Conservation (phyloP, 306 rosid genomes). For the Citrullus mucosospermus region DNA sequence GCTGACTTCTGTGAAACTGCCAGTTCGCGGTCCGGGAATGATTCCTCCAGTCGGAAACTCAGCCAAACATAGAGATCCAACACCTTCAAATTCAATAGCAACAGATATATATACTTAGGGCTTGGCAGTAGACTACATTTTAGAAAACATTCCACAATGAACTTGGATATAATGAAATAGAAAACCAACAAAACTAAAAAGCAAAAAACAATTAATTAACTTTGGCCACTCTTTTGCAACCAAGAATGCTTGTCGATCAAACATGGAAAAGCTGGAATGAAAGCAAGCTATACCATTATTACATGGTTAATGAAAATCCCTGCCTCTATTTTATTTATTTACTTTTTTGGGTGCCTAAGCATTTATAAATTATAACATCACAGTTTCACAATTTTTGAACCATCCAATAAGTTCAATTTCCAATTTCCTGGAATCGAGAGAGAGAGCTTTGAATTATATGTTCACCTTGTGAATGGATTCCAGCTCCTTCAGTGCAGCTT, state of each 20-base stretch:
- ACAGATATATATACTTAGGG: neutral
- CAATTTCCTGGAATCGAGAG: neutral
- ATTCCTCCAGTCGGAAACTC: conserved; percentile 77
- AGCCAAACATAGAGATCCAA: conserved; percentile 93
- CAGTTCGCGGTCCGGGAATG: conserved; percentile 75
- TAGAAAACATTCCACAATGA: neutral
- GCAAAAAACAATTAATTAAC: neutral
- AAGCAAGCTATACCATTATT: neutral
- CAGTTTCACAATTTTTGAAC: neutral
- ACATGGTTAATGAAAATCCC: neutral
- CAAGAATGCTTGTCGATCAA: neutral
- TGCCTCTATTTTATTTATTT: neutral
- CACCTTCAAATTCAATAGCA: conserved; percentile 49
- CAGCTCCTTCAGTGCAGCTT: conserved; percentile 63
- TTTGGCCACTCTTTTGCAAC: neutral
- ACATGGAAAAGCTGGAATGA: neutral
- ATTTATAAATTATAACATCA: neutral
- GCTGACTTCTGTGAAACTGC: conserved; percentile 69
- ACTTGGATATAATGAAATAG: neutral
- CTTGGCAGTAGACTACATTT: neutral
- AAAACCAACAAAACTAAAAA: neutral
- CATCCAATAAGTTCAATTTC: neutral
- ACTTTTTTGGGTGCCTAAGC: neutral
- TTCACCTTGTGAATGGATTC: conserved; percentile 93
- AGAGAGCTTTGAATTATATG: neutral